Percentiles rank a stretch among this genome's conserved stretches.
Conservation (phyloP, 148 eudicot species). For the Cornus kousa region DNA sequence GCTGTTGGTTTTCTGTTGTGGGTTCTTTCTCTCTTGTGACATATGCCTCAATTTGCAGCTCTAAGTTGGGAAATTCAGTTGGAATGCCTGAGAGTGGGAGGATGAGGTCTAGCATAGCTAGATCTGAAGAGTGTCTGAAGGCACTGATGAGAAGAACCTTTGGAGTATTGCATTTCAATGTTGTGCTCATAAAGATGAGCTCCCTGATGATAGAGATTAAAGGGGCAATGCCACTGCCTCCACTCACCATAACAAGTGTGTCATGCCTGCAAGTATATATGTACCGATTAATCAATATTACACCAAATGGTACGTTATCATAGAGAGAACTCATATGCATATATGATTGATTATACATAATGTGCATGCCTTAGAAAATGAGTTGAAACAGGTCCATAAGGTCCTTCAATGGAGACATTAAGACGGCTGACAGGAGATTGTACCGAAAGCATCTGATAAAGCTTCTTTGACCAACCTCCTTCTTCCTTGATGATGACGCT, state of each 20-base stretch:
- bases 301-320: not conserved
- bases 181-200: slow-evolving; percentile 44
- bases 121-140: slow-evolving; percentile 61
- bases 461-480: slow-evolving; percentile 80
- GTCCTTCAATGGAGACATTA: slow-evolving; percentile 81
- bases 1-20: slow-evolving; percentile 22
- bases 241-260: slow-evolving; percentile 76
- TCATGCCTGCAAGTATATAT: slow-evolving; percentile 54
- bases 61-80: slow-evolving; percentile 33
- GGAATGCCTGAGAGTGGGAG: slow-evolving; percentile 51
- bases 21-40: slow-evolving; percentile 61
- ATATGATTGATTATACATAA: not conserved
- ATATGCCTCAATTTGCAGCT: slow-evolving; percentile 73
- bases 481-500: slow-evolving; percentile 76
- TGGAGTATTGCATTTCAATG: slow-evolving; percentile 47
- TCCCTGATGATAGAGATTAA: slow-evolving; percentile 78
- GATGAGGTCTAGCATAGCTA: slow-evolving; percentile 67
- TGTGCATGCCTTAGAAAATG: slow-evolving; percentile 59
- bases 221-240: slow-evolving; percentile 95
- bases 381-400: slow-evolving; percentile 78
- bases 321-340: not conserved
- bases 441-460: slow-evolving; percentile 46
- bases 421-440: slow-evolving; percentile 50
- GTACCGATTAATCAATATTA: too few relatives aligned
- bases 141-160: slow-evolving; percentile 50